Evolutionary conservation across 257 asterid genomes (phyloP).

Genomic region (Verbascum thapsus): DNA sequence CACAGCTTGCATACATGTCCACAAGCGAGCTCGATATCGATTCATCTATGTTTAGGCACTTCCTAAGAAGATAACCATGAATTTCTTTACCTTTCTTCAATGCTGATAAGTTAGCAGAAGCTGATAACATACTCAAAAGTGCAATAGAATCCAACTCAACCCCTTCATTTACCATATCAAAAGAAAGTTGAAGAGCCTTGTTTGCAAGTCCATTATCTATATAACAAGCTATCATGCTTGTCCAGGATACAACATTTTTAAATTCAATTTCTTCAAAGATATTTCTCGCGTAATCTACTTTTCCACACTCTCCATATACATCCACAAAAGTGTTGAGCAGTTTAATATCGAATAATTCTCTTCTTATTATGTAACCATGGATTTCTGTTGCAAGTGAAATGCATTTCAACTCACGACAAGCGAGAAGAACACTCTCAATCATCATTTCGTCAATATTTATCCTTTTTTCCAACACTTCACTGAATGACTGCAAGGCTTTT

Average conservation of each 20-base stretch:
- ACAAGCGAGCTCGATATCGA: constrained; percentile 71
- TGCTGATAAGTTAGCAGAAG: constrained; percentile 62
- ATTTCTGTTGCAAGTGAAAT: constrained; percentile 56
- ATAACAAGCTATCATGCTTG: constrained; percentile 76
- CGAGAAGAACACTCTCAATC: constrained; percentile 73
- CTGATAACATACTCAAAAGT: constrained; percentile 56
- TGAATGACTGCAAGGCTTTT: constrained; percentile 55
- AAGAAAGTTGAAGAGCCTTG: constrained; percentile 66
- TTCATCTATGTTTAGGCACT: constrained; percentile 45
- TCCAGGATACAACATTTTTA: constrained; percentile 70
- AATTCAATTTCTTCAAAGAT: constrained; percentile 43
- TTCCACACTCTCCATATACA: constrained; percentile 70
- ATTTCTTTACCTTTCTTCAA: constrained; percentile 75
- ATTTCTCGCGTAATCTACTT: constrained; percentile 48
- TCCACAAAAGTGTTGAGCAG: constrained; percentile 56
- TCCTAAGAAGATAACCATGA: constrained; percentile 68
- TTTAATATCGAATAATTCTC: constrained; percentile 46
- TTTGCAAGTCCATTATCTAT: constrained; percentile 60
- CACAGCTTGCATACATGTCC: constrained; percentile 78
- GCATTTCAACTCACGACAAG: constrained; percentile 61
- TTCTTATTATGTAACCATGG: constrained; percentile 57
- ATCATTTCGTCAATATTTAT: constrained; percentile 50
- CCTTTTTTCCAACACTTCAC: constrained; percentile 39
- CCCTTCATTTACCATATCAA: constrained; percentile 48
- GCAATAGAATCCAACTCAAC: constrained; percentile 67